Percentiles rank a stretch among this genome's conserved stretches.
phyloP scores from a whole-genome alignment of 108 stramenopile genomes.

The Craspedostauros australis region DNA sequence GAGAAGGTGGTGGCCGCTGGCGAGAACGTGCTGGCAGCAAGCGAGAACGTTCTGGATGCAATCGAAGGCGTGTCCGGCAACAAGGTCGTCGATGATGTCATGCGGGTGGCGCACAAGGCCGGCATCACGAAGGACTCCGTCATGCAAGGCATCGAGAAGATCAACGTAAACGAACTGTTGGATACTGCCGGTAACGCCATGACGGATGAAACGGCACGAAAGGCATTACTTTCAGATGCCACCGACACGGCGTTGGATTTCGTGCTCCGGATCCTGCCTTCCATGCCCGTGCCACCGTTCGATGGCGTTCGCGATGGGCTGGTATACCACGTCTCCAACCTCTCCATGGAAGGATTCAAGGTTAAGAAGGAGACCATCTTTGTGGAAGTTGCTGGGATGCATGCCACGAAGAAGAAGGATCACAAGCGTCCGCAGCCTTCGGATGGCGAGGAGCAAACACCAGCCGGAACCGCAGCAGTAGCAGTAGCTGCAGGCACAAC shows the following conservation, averaged over 20 bases:
- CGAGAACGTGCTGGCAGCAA: conserved; percentile 56
- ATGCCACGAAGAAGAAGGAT: conserved; percentile 44
- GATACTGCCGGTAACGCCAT: conserved; percentile 68
- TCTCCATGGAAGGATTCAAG: conserved; percentile 86
- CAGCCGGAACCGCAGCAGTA: no score
- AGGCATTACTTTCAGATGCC: conserved; percentile 70
- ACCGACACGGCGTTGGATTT: conserved; percentile 85
- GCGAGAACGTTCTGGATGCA: conserved; percentile 75
- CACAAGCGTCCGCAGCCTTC: no score
- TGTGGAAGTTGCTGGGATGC: conserved; percentile 85
- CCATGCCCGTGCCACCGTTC: conserved; percentile 83
- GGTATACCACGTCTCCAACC: conserved; percentile 75
- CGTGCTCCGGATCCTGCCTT: conserved; percentile 71
- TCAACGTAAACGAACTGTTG: conserved; percentile 75
- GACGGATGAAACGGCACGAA: conserved; percentile 71
- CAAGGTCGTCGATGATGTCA: conserved; percentile 51
- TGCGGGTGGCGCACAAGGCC: conserved; percentile 73
- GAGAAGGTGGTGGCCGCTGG: conserved; percentile 72
- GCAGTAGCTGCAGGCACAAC: no score
- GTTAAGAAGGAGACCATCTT: conserved; percentile 80
- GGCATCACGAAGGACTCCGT: conserved; percentile 76
- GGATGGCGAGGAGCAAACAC: no score
- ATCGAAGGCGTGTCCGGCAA: conserved; percentile 78
- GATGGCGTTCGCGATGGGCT: conserved; percentile 84
- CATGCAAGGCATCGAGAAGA: conserved; percentile 62